Percentiles rank a stretch among this genome's conserved stretches.
phyloP scores from a whole-genome alignment of 208 protist genomes.

The Acanthamoeba quina region DNA sequence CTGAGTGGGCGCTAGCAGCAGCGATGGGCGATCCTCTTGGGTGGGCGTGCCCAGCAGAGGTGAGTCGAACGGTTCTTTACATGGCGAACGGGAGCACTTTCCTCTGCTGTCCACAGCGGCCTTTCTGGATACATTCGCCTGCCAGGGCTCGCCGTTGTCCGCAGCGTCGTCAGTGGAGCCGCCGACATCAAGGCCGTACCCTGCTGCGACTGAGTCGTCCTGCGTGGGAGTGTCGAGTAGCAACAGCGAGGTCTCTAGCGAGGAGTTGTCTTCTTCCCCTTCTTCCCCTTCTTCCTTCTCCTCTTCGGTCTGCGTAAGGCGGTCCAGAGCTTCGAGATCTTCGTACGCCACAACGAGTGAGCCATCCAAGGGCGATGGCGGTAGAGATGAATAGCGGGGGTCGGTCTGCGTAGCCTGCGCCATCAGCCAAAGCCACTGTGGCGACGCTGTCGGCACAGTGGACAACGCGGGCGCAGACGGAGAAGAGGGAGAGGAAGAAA shows the following conservation, averaged over 20 bases:
- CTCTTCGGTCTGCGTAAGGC: background rate
- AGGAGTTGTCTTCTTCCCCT: background rate
- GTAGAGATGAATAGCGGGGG: background rate
- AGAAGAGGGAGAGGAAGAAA: too few species aligned
- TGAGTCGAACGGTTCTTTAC: background rate
- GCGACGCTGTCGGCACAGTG: too few species aligned
- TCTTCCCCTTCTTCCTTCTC: background rate
- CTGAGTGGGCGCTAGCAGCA: background rate
- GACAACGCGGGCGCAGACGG: too few species aligned
- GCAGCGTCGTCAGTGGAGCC: too few species aligned
- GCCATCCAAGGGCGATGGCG: background rate
- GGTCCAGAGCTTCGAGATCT: background rate
- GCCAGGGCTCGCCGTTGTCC: too few species aligned
- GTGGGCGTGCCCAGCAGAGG: background rate
- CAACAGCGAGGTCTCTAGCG: background rate
- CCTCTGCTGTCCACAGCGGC: background rate
- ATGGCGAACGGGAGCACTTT: too few species aligned
- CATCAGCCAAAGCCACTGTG: too few species aligned
- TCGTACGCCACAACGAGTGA: background rate
- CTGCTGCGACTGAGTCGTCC: background rate
- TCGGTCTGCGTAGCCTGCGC: background rate
- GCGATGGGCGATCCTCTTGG: background rate
- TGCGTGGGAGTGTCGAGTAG: constrained; percentile 20
- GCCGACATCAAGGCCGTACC: too few species aligned
- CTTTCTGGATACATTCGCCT: too few species aligned